Evolutionary conservation across 164 flowering plant genomes (phyloP).

Genomic region (Berberis thunbergii): DNA sequence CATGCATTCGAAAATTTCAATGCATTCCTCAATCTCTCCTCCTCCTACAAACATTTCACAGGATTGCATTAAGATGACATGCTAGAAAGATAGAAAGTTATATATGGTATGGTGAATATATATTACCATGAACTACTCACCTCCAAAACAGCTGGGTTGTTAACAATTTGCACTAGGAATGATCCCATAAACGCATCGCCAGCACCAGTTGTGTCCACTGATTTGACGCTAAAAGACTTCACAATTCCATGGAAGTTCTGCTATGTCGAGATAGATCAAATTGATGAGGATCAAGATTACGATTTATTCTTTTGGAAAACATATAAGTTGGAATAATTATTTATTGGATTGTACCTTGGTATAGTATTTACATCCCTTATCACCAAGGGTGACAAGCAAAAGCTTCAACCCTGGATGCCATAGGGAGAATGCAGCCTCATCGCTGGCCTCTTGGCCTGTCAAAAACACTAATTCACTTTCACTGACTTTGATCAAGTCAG

Average conservation of each 20-base stretch:
- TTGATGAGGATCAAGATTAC: too few species aligned
- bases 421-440: constrained; percentile 61
- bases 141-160: constrained; percentile 54
- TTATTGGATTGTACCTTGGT: constrained; percentile 49
- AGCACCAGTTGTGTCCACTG: constrained; percentile 98
- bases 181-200: constrained; percentile 93
- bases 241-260: constrained; percentile 75
- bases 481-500: constrained; percentile 83
- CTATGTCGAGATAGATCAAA: too few species aligned
- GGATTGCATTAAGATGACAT: not conserved
- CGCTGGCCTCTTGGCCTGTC: constrained; percentile 50
- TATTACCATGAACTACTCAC: constrained; percentile 22
- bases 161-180: constrained; percentile 52
- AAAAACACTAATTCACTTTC: constrained; percentile 78
- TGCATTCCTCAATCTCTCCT: constrained; percentile 46
- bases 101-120: too few species aligned
- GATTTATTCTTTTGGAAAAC: too few species aligned
- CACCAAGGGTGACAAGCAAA: constrained; percentile 74
- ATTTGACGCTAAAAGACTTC: constrained; percentile 48
- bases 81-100: too few species aligned
- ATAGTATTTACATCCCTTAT: constrained; percentile 82
- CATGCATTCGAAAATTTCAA: constrained; percentile 74
- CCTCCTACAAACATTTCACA: constrained; percentile 19
- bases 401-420: constrained; percentile 75
- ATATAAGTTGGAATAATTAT: too few species aligned